Base-by-base conservation (phyloP, 2,329 filamentous ascomycete species). In the Aspergillus persii region DNA sequence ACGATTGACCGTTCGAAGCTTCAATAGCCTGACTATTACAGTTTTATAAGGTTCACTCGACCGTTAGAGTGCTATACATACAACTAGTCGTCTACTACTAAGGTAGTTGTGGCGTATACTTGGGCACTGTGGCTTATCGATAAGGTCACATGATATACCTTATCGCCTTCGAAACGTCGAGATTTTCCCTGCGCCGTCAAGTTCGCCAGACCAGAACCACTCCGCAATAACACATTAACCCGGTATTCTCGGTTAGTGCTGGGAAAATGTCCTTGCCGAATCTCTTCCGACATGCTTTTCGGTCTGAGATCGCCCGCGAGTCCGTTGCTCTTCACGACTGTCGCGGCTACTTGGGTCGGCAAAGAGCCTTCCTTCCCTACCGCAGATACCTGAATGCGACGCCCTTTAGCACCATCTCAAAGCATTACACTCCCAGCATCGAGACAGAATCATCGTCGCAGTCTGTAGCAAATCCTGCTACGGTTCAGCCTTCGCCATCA, bases 241-340 rank as follows among this genome's bases (percentile, higher is more conserved):
- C 18, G 8, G 27, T 12, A 8, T 58, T 62, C 51, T 73, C 67
- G 50, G 39, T 62, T 50, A 61, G 65, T 3, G 69, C 71, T n/a
- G 63, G 68, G 2, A 69, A 54, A 11, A 50, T 72, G 56, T 63
- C 66, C 30, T 57, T 74, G 11, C 63, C 73, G 9, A 63, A 56
- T 4, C 46, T 69, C 8, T 56, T 74, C 12, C 66, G 63, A 53
- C 66, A 61, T 51, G 53, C 71, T 11, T 68, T 69, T 33, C 65
- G 61, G 44, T 61, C 68, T 8, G 67, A 73, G 33, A 53, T 67
- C 46, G 56, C 61, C 39, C 51, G 55, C 36, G 57, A 63, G 15
- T 27, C 63, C 49, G 53, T 59, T 52, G 55, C 50, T 51, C 50
- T 57, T 47, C 39, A 30, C 53, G 48, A 53, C 30, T 31, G 46